Conservation (phyloP, 768 basidiomycete genomes). For the Gymnopilus junonius region DNA sequence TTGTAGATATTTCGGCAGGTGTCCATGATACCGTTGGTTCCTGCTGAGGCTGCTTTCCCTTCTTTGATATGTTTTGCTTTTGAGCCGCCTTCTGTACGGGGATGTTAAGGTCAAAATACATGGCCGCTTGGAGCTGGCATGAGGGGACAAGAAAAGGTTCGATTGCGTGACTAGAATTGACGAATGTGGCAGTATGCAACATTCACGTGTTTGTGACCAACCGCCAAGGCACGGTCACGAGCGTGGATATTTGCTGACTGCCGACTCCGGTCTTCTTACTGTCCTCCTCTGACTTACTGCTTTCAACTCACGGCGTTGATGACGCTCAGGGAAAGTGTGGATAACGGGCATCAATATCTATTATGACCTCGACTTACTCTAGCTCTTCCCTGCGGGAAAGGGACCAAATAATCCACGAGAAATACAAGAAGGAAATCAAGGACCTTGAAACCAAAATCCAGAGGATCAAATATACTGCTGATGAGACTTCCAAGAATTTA, state of each 20-base stretch:
- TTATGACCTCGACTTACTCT: conserved; percentile 25
- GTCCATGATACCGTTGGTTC: conserved; percentile 43
- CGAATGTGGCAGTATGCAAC: background rate
- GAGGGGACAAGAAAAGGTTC: too few relatives aligned
- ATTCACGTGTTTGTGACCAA: conserved; percentile 2
- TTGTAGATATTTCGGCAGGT: conserved; percentile 55
- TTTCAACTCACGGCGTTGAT: background rate
- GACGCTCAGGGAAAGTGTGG: too few relatives aligned
- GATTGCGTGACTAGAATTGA: background rate
- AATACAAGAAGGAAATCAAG: conserved; percentile 36
- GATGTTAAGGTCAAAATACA: conserved; percentile 75
- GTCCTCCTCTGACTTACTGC: background rate
- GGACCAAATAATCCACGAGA: conserved; percentile 39
- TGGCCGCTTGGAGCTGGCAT: too few relatives aligned
- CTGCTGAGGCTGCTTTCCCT: conserved; percentile 53
- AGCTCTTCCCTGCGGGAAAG: conserved; percentile 38
- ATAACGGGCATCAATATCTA: too few relatives aligned
- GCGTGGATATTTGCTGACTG: background rate
- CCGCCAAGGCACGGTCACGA: background rate
- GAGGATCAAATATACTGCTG: conserved; percentile 36
- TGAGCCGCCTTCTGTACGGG: conserved; percentile 44
- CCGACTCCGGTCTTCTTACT: background rate
- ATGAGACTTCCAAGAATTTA: conserved; percentile 40
- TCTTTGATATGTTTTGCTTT: conserved; percentile 47
- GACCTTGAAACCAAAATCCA: conserved; percentile 34